These are phyloP conservation scores for Clonostachys rhizophaga DNA, from an alignment of 2,329 filamentous ascomycete species.

Conservation along the genomic window DNA sequence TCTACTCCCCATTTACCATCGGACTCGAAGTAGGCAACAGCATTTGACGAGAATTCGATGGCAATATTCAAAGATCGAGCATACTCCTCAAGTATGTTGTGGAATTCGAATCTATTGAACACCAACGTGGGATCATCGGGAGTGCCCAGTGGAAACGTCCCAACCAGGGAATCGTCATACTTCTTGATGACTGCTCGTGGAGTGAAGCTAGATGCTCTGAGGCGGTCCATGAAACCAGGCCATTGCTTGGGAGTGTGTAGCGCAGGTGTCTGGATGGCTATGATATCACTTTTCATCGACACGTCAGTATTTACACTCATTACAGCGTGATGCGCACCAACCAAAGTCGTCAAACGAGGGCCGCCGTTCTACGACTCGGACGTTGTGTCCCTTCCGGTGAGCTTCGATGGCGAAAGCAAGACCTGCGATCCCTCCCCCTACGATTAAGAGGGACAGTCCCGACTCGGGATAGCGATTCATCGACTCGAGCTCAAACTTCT, in stretches of 20 bases:
- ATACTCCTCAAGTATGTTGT: slow-evolving; percentile 41
- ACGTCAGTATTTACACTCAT: background rate
- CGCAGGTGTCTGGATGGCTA: slow-evolving; percentile 44
- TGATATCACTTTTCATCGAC: slow-evolving; percentile 51
- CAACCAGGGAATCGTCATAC: no score
- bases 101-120: slow-evolving; percentile 14
- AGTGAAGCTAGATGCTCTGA: no score
- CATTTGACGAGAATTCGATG: slow-evolving; percentile 46
- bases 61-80: slow-evolving; percentile 50
- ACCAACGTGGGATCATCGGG: no score
- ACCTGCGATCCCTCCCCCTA: slow-evolving; percentile 49
- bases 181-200: no score
- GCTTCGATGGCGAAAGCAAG: slow-evolving; percentile 60
- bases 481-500: no score
- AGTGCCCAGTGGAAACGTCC: no score
- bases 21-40: slow-evolving; percentile 51
- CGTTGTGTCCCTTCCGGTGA: slow-evolving; percentile 54
- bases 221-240: slow-evolving; percentile 18
- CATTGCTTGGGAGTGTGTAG: slow-evolving; percentile 56
- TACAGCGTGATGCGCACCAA: background rate
- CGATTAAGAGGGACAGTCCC: slow-evolving; percentile 2
- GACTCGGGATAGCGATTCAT: background rate
- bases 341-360: slow-evolving; percentile 41
- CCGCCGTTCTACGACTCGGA: slow-evolving; percentile 54
- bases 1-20: background rate